Evolutionary conservation across 805 yeast species (phyloP).

Genomic region (Candida gorgasii): DNA sequence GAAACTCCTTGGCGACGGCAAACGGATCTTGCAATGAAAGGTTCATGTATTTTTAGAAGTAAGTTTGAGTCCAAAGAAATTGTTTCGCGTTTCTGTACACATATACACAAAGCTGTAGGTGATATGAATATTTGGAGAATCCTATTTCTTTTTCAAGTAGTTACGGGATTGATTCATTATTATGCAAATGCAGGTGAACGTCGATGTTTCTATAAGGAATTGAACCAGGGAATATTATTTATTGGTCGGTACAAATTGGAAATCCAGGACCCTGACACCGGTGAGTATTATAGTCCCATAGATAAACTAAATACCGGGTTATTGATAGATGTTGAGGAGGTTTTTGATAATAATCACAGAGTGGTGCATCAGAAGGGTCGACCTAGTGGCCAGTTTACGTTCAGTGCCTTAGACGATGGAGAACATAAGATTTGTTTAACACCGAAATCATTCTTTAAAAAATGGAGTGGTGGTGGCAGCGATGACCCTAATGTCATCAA

Average conservation of each 20-base stretch:
- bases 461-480: constrained; percentile 19
- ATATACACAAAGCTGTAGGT: not conserved
- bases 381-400: constrained; percentile 26
- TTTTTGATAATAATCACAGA: constrained; percentile 21
- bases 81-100: constrained; percentile 1
- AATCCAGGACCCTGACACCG: constrained; percentile 36
- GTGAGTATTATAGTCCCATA: constrained; percentile 30
- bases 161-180: constrained; percentile 37
- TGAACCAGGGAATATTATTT: constrained; percentile 49
- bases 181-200: constrained; percentile 53
- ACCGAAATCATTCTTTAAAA: constrained; percentile 23
- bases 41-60: no score
- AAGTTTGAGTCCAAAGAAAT: no score
- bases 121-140: not conserved
- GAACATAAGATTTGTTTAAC: constrained; percentile 28
- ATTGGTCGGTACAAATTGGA: constrained; percentile 53
- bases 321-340: constrained; percentile 49
- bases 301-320: constrained; percentile 30
- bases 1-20: constrained; percentile 87
- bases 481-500: constrained; percentile 14
- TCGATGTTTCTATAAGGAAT: constrained; percentile 58
- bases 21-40: constrained; percentile 85
- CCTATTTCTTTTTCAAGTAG: constrained; percentile 1
- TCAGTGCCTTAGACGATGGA: constrained; percentile 27
- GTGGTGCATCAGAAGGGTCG: constrained; percentile 28